Conservation (phyloP, 2,329 filamentous ascomycete genomes). For the Cercospora brassicicola region DNA sequence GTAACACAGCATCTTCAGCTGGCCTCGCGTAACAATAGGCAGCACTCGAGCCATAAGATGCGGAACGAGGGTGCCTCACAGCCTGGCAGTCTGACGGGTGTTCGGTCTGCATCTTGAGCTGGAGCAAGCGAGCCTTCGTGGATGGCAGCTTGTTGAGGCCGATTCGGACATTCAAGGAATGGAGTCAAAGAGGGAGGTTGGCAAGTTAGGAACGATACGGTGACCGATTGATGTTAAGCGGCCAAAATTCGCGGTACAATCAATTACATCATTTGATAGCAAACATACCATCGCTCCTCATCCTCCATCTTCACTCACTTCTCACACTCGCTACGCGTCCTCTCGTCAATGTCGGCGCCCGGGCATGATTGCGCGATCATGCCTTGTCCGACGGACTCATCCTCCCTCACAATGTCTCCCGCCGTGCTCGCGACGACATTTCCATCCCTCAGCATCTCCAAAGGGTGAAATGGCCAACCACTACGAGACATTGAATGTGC, state of each 20-base stretch:
- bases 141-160: no score
- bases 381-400: constrained; percentile 33
- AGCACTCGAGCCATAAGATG: no score
- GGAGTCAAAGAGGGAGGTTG: no score
- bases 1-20: background rate
- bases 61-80: no score
- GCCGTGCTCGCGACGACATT: constrained; percentile 18
- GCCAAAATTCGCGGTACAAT: no score
- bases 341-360: constrained; percentile 26
- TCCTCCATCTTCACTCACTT: background rate
- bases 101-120: background rate
- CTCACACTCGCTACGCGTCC: background rate
- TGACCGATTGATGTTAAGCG: no score
- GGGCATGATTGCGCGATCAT: constrained; percentile 38
- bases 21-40: background rate
- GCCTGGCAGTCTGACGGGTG: no score
- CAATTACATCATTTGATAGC: background rate
- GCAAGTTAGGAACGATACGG: no score
- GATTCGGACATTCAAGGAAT: no score
- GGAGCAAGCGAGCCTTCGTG: no score
- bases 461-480: constrained; percentile 56
- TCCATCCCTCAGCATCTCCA: constrained; percentile 26
- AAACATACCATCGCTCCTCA: background rate
- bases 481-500: constrained; percentile 79
- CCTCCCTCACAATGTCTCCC: constrained; percentile 15